phyloP scores from a whole-genome alignment of 352 stramenopile species.

The Phytophthora pisi region DNA sequence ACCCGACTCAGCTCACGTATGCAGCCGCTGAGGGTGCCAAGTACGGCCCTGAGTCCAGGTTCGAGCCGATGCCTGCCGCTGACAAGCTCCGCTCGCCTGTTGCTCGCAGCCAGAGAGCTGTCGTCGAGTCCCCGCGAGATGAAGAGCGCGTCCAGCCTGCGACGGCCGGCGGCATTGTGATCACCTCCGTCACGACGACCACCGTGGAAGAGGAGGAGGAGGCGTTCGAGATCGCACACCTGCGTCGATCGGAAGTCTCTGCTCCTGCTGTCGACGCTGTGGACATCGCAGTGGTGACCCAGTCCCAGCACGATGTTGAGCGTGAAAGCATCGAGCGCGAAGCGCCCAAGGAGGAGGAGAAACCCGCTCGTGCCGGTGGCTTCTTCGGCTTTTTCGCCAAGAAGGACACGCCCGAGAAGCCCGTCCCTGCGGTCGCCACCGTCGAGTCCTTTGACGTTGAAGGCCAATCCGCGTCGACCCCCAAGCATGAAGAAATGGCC shows the following conservation, averaged over 20 bases:
- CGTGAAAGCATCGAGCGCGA: conserved; percentile 1
- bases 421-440: background rate
- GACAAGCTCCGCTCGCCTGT: conserved; percentile 14
- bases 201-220: conserved; percentile 22
- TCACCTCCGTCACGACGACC: conserved; percentile 21
- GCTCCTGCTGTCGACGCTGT: background rate
- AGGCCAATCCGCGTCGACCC: background rate
- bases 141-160: background rate
- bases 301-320: conserved; percentile 7
- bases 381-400: conserved; percentile 30
- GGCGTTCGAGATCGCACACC: conserved; percentile 1
- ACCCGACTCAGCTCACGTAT: conserved; percentile 8
- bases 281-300: conserved; percentile 1
- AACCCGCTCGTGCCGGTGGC: conserved; percentile 5
- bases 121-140: background rate
- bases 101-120: conserved; percentile 3
- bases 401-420: conserved; percentile 16
- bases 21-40: conserved; percentile 7
- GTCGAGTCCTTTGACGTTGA: conserved; percentile 1
- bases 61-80: conserved; percentile 6
- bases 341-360: background rate
- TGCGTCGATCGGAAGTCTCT: background rate
- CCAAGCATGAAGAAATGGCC: background rate
- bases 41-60: conserved; percentile 22
- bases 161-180: background rate